These are phyloP conservation scores for Globisporangium radiosum DNA, from an alignment of 352 stramenopile species.

Conservation along the genomic window DNA sequence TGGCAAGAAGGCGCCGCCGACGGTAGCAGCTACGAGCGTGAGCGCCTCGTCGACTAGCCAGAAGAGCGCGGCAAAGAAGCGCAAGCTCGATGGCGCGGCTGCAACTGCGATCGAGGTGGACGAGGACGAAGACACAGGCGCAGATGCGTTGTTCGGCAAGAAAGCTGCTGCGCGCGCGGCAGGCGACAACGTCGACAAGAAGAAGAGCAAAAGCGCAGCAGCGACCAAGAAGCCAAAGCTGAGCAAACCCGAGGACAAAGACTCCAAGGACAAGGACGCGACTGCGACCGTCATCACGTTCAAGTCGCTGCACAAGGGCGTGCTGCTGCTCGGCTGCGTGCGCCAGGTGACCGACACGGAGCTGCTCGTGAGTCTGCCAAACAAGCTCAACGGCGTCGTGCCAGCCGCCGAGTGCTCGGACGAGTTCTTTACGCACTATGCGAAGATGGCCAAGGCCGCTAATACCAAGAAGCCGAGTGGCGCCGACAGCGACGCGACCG, in stretches of 20 bases:
- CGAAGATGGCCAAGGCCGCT: constrained; percentile 15
- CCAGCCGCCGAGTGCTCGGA: constrained; percentile 68
- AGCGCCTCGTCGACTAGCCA: constrained; percentile 4
- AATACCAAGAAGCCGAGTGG: constrained; percentile 24
- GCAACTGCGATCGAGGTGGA: constrained; percentile 18
- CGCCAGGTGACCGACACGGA: constrained; percentile 83
- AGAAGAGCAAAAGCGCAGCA: constrained; percentile 13
- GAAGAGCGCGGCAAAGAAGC: constrained; percentile 30
- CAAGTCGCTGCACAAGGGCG: constrained; percentile 58
- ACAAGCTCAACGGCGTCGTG: constrained; percentile 92
- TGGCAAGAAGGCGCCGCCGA: constrained; percentile 41
- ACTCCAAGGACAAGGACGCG: constrained; percentile 17
- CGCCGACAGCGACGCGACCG: constrained; percentile 4
- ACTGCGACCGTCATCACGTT: constrained; percentile 51
- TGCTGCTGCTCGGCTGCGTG: constrained; percentile 84
- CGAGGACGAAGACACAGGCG: constrained; percentile 21
- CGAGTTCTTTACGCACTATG: constrained; percentile 48
- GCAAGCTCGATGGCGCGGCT: constrained; percentile 28
- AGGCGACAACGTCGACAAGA: constrained; percentile 12
- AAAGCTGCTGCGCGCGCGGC: constrained; percentile 33
- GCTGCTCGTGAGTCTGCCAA: constrained; percentile 87
- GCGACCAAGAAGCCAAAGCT: constrained; percentile 25
- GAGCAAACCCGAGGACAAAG: constrained; percentile 8
- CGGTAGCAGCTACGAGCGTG: not conserved
- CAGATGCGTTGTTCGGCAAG: constrained; percentile 77